Percentiles rank a stretch among this genome's conserved stretches.
These are phyloP conservation scores for Verticillium isaacii DNA, from an alignment of 2,329 filamentous ascomycete genomes.

Conservation along the genomic window DNA sequence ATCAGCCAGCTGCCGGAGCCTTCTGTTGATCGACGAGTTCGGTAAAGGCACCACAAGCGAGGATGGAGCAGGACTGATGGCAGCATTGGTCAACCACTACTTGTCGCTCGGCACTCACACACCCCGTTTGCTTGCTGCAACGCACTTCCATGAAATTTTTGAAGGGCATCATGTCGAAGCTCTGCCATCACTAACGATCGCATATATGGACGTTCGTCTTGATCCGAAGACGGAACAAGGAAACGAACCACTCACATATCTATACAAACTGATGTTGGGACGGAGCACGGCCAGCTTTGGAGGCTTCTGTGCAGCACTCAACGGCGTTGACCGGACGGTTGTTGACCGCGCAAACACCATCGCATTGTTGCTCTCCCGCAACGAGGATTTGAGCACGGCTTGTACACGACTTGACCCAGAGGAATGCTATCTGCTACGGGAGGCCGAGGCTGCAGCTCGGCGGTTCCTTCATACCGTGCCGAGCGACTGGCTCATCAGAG, in stretches of 20 bases:
- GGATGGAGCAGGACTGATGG: constrained; percentile 55
- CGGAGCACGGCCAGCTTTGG: constrained; percentile 80
- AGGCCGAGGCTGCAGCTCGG: constrained; percentile 59
- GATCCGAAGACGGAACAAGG: constrained; percentile 43
- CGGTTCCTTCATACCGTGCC: constrained; percentile 39
- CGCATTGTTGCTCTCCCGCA: constrained; percentile 59
- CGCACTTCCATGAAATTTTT: constrained; percentile 69
- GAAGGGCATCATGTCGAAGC: constrained; percentile 53
- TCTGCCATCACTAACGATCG: constrained; percentile 50
- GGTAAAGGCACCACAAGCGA: constrained; percentile 57
- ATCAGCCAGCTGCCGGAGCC: constrained; percentile 68
- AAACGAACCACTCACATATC: constrained; percentile 64
- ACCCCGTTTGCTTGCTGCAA: constrained; percentile 57
- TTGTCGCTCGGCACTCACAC: constrained; percentile 35
- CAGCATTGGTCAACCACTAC: constrained; percentile 55
- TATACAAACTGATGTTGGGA: constrained; percentile 67
- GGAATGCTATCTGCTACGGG: constrained; percentile 62
- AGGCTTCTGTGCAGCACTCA: constrained; percentile 77
- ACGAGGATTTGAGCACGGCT: constrained; percentile 70
- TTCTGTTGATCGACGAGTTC: constrained; percentile 93
- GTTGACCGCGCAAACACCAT: constrained; percentile 74
- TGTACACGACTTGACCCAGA: constrained; percentile 62
- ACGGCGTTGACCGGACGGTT: constrained; percentile 70
- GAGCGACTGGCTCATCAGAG: background rate
- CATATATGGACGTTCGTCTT: constrained; percentile 67